These are phyloP conservation scores for Cryptosporidium meleagridis DNA, from an alignment of 169 alveolate species.

Conservation along the genomic window DNA sequence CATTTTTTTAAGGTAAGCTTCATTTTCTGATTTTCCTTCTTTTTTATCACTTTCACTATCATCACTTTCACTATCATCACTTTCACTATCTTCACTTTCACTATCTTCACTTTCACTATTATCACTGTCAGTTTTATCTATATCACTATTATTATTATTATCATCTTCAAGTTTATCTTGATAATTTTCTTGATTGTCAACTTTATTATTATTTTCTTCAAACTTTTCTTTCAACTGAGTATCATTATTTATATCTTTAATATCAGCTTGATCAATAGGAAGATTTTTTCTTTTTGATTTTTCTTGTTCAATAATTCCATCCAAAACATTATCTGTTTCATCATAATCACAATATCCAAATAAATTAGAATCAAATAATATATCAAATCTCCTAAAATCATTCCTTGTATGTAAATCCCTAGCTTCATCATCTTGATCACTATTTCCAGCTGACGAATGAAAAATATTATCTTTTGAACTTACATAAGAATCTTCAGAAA, in stretches of 20 bases:
- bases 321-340: conserved; percentile 7
- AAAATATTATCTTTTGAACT: neutral
- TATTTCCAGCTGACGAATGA: neutral
- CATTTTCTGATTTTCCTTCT: neutral
- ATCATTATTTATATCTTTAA: neutral
- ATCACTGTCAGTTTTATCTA: neutral
- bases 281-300: neutral
- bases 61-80: neutral
- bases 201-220: neutral
- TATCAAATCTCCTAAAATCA: conserved; percentile 58
- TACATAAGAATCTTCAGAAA: neutral
- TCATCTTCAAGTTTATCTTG: neutral
- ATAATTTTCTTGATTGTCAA: neutral
- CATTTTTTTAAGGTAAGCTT: neutral
- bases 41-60: neutral
- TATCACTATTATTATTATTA: neutral
- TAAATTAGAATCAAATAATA: conserved; percentile 14
- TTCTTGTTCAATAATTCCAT: neutral
- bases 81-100: neutral
- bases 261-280: neutral
- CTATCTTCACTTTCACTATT: neutral
- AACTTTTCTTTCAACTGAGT: neutral
- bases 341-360: conserved; percentile 59
- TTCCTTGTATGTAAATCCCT: conserved; percentile 43
- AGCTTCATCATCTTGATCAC: conserved; percentile 35